These are phyloP conservation scores for Aciculoconidium aculeatum DNA, from an alignment of 805 yeast genomes.

Conservation along the genomic window DNA sequence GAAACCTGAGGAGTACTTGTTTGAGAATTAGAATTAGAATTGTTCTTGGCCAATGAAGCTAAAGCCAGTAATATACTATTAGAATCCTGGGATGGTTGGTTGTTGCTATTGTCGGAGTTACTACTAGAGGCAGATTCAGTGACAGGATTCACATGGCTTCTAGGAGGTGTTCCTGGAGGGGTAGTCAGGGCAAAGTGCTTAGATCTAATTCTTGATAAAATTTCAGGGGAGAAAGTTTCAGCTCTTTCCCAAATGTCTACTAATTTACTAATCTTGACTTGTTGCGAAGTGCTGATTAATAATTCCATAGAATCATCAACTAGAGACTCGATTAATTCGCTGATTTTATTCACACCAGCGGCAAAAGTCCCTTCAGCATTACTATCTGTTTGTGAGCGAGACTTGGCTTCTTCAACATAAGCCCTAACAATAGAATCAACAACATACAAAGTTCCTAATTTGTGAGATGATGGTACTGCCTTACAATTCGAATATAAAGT, in stretches of 20 bases:
- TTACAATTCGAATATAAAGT: slow-evolving; percentile 62
- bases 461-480: slow-evolving; percentile 71
- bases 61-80: slow-evolving; percentile 64
- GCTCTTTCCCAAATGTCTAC: slow-evolving; percentile 91
- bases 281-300: slow-evolving; percentile 46
- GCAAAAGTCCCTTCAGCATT: slow-evolving; percentile 70
- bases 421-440: slow-evolving; percentile 90
- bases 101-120: too few species aligned
- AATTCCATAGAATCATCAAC: slow-evolving; percentile 58
- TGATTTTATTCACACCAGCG: slow-evolving; percentile 63
- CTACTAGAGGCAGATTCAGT: slow-evolving; percentile 16
- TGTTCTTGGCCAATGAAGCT: slow-evolving; percentile 52
- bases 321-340: slow-evolving; percentile 57
- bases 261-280: slow-evolving; percentile 72
- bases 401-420: slow-evolving; percentile 67
- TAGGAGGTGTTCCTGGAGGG: slow-evolving; percentile 61
- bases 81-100: slow-evolving; percentile 33
- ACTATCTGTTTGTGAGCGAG: slow-evolving; percentile 39
- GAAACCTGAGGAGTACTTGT: slow-evolving; percentile 21
- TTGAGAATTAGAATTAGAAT: slow-evolving; percentile 27
- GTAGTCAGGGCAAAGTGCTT: slow-evolving; percentile 62
- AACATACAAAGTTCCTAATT: slow-evolving; percentile 85
- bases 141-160: slow-evolving; percentile 18
- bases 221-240: slow-evolving; percentile 60
- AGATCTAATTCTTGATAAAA: slow-evolving; percentile 49